Evolutionary conservation across 768 basidiomycete species (phyloP).

Genomic region (Lyophyllum decastes): DNA sequence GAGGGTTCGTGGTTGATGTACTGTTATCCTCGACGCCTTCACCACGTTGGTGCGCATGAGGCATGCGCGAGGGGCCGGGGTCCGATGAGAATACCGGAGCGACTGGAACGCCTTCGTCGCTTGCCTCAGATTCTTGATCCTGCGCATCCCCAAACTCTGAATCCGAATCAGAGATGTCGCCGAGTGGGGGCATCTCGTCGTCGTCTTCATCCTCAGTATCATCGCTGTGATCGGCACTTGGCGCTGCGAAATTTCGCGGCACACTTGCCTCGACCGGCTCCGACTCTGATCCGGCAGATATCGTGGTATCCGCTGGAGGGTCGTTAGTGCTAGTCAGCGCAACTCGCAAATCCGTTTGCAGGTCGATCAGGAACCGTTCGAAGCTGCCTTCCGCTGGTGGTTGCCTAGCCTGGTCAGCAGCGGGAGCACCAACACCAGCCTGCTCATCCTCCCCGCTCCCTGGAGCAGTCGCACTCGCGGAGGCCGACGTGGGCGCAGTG

Average conservation of each 20-base stretch:
- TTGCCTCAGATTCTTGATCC: conserved; percentile 25
- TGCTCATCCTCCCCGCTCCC: neutral
- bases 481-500: conserved; percentile 5
- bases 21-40: neutral
- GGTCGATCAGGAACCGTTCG: conserved; percentile 77
- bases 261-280: neutral
- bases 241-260: neutral
- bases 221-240: neutral
- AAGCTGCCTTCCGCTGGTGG: conserved; percentile 65
- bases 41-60: neutral
- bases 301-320: neutral
- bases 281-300: neutral
- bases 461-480: conserved; percentile 2
- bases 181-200: conserved; percentile 30
- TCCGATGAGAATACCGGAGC: neutral
- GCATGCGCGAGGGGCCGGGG: neutral
- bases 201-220: conserved; percentile 4
- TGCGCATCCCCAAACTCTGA: conserved; percentile 34
- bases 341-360: conserved; percentile 71
- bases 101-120: neutral
- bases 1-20: neutral
- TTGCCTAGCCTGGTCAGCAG: conserved; percentile 9
- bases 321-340: conserved; percentile 43
- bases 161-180: conserved; percentile 37
- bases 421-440: conserved; percentile 6